Evolutionary conservation across 2,329 filamentous ascomycete species (phyloP), one percentile per base, ranked within the genome.

Genomic region (Claviceps pazoutovae): DNA sequence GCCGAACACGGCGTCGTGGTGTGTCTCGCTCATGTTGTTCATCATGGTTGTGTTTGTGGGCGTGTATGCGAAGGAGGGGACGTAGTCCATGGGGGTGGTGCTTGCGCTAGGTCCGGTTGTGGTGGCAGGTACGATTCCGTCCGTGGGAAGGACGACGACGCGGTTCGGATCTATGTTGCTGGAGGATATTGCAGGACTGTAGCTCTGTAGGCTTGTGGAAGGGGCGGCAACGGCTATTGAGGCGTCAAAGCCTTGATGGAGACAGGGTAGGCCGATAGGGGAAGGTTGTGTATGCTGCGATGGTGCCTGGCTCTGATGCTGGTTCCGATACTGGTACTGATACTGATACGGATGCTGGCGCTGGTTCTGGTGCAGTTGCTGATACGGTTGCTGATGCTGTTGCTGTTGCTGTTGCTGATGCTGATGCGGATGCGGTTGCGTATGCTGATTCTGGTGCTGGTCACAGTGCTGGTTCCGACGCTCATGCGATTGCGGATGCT

Each of bases 1-100:
- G 13, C 76, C 75, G 58, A 83, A 82, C 76, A 82, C 81, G 11
- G 77, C 74, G 55, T 82, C 78, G 58, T 74, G 81, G 9, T 43
- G 8, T n/a, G 19, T 1, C 17, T n/a, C 38, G 2, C 63, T 21
- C 3, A 23, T 23, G 13, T 34, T 19, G 41, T 5, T n/a, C 17
- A 17, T 49, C 4, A 6, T 43, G 8, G 21, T 11, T 34, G 47
- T 21, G 45, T 11, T 46, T 21, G 42, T 48, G 13, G 63, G 62
- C 26, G 59, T 64, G 46, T 64, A 75, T 56, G 62, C 68, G 55
- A 73, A 74, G 2, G 41, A 34, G 44, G 66, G 64, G 17, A 39
- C 46, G 14, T 56, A 57, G 4, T 47, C 26, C 34, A 37, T 41
- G 16, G 30, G 9, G 30, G 36, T 21, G n/a, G 46, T 21, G 19